Base-by-base conservation (phyloP, 257 asterid species). In the Ilex aquifolium region DNA sequence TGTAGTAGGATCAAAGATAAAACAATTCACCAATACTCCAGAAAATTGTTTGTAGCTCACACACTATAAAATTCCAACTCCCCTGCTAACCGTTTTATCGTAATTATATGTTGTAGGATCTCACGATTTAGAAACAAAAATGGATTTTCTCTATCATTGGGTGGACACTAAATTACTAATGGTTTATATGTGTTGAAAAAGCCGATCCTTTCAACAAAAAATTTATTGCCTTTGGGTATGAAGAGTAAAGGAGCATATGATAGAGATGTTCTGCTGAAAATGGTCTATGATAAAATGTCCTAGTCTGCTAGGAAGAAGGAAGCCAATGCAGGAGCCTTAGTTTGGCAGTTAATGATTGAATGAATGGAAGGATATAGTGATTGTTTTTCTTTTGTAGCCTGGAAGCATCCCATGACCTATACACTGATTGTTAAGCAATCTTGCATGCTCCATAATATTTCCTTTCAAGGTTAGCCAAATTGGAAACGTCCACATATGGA, bases 131-230 rank as follows among this genome's bases (percentile, higher is more conserved):
- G 66, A 71, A 17, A 49, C 68, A 27, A 15, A 59, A 68, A 39
- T 72, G 13, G 58, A 60, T n/a, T 67, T 60, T 61, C 72, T 74
- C 16, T 61, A 75, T 14, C 73, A 52, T 36, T 74, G 79, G 75
- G 63, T 64, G 13, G 75, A 74, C 29, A 72, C 77, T 64, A 76
- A 63, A 76, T 72, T 59, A 61, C 7, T 9, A 75, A 76, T 62
- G 63, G 71, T 27, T 69, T 71, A 17, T 64, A 52, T 30, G 60
- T 68, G 1, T 65, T 77, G 10, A 72, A 72, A 59, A 77, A 72
- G 66, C 82, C 82, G 0, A 71, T 77, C 66, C 76, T 77, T 2
- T 77, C 72, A 44, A 72, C 82, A 30, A 78, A 77, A 72, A 68
- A 71, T 21, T 75, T 77, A 29, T 59, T 65, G 10, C 74, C 71